Base-by-base conservation (phyloP, 2,329 filamentous ascomycete species). In the Dothistroma pini region DNA sequence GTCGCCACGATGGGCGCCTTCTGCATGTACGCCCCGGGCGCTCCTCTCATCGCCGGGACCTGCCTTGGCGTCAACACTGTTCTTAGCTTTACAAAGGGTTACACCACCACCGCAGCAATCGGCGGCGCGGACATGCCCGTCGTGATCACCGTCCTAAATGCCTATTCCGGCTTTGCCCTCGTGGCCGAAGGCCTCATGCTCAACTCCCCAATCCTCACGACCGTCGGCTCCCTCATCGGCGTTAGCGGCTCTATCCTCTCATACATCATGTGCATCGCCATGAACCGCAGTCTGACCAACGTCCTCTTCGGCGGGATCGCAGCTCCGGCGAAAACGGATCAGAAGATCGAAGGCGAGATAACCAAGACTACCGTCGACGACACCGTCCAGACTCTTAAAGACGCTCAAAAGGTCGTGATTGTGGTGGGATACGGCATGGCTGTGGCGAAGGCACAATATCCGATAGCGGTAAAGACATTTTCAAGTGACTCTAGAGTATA, bases 61-160 rank as follows among this genome's bases (percentile, higher is more conserved):
- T 92, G 90, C 51, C 79, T 96, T 1, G 85, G 87, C 29, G 89
- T 89, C 47, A 96, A 90, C 72, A 87, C 91, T 0, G 79, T 84
- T 0, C 79, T 96, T 25, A 93, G 89, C 62, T 96, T 96, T 74
- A 78, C 89, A 63, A 93, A 96, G 74, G 92, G 92, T 8, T 96
- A 86, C 71, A 96, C 91, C 0, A 96, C 91, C 0, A 96, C 92
- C 0, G 84, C 91, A 1, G 90, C 90, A 0, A 96, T 96, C 70
- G 92, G 92, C 22, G 92, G 91, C n/a, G 91, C 91, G 12, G 92
- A 96, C 71, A 96, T 96, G 91, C 91, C 89, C 14, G 91, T 96
- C 5, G 90, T 95, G 34, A 96, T 96, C 65, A 96, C 91, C 0
- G 91, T 96, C 0, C 77, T 96, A 21, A 96, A 96, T 68, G 91